Evolutionary conservation across 2,329 filamentous ascomycete genomes (phyloP).

Genomic region (Colletotrichum kahawae): DNA sequence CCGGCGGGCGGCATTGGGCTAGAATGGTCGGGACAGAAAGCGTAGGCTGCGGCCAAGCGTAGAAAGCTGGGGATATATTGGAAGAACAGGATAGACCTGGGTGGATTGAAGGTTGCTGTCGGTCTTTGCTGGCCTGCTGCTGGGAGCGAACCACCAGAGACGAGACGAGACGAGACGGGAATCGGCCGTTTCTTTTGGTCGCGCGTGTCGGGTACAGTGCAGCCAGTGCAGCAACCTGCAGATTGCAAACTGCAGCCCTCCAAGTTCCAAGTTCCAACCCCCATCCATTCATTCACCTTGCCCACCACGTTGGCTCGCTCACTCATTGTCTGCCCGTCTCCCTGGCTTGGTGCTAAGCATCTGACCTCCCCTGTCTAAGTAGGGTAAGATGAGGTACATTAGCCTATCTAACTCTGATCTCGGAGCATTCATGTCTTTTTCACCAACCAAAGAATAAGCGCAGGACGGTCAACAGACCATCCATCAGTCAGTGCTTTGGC

Average conservation of each 20-base stretch:
- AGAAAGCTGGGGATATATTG: constrained; percentile 7
- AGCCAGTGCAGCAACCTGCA: background rate
- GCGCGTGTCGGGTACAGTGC: background rate
- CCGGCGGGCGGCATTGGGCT: constrained; percentile 11
- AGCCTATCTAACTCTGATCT: background rate
- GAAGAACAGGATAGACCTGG: background rate
- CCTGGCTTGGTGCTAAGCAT: background rate
- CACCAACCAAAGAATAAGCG: background rate
- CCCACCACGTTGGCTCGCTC: background rate
- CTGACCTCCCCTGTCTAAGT: background rate
- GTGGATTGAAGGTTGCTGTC: background rate
- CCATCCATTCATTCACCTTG: background rate
- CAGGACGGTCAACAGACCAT: background rate
- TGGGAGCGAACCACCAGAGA: background rate
- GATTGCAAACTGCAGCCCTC: background rate
- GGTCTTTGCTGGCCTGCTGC: background rate
- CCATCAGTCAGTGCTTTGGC: background rate
- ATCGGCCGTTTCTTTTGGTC: background rate
- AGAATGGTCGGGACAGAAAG: background rate
- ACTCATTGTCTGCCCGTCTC: background rate
- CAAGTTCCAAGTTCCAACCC: background rate
- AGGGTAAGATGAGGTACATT: background rate
- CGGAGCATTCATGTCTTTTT: background rate
- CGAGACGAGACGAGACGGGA: constrained; percentile 5
- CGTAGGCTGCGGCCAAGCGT: background rate